Percentiles rank a stretch among this genome's conserved stretches.
Conservation (phyloP, 257 asterid species). For the Scutellaria barbata region DNA sequence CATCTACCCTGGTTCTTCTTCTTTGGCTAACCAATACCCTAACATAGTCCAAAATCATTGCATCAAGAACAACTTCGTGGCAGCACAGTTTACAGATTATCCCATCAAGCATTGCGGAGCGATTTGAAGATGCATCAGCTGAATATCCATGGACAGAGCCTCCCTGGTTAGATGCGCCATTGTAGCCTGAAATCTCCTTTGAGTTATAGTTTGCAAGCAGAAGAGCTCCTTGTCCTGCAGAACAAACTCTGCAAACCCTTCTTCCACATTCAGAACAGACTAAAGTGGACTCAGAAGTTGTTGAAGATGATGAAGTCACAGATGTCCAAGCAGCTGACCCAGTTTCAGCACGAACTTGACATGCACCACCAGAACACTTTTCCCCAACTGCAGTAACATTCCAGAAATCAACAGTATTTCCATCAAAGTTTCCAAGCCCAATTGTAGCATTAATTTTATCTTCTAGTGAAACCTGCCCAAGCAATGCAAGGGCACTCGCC, state of each 20-base stretch:
- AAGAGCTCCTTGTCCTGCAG: constrained; percentile 91
- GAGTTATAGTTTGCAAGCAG: constrained; percentile 59
- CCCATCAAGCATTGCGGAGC: constrained; percentile 57
- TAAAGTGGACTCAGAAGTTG: constrained; percentile 50
- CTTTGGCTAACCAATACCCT: constrained; percentile 83
- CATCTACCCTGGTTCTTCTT: constrained; percentile 60
- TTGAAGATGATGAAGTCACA: constrained; percentile 47
- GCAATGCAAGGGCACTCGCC: constrained; percentile 70
- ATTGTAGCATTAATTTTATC: constrained; percentile 80
- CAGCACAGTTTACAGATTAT: constrained; percentile 83
- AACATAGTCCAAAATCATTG: constrained; percentile 72
- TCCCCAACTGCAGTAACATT: constrained; percentile 71
- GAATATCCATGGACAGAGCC: constrained; percentile 68
- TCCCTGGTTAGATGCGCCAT: constrained; percentile 63
- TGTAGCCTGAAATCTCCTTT: constrained; percentile 58
- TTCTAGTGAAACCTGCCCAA: constrained; percentile 84
- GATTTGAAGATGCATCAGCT: constrained; percentile 71
- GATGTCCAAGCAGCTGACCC: constrained; percentile 50
- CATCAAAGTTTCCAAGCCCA: constrained; percentile 74
- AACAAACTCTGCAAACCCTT: constrained; percentile 84
- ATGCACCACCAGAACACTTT: constrained; percentile 70
- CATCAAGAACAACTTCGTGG: constrained; percentile 76
- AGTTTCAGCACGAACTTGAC: constrained; percentile 78
- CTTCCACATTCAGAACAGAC: constrained; percentile 75
- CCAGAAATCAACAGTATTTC: constrained; percentile 80